These are phyloP conservation scores for Petunia axillaris DNA, from an alignment of 257 asterid genomes.

Conservation along the genomic window DNA sequence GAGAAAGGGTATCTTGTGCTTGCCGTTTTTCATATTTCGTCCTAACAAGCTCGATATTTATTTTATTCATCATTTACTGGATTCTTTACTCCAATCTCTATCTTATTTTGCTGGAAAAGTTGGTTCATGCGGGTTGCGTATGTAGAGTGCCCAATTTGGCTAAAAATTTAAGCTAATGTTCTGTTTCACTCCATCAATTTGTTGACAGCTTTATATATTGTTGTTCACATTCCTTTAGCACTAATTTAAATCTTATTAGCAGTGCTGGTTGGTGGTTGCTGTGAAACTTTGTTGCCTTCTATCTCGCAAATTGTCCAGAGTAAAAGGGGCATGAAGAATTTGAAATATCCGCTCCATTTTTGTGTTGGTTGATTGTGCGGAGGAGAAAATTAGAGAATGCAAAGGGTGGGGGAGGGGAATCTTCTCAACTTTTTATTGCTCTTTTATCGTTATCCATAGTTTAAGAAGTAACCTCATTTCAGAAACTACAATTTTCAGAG, in stretches of 20 bases:
- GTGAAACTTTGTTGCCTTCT: background rate
- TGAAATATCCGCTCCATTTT: background rate
- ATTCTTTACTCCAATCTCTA: background rate
- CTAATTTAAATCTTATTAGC: background rate
- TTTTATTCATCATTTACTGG: background rate
- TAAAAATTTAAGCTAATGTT: background rate
- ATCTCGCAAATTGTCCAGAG: background rate
- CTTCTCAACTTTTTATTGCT: background rate
- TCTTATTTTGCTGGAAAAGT: background rate
- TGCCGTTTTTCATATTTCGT: background rate
- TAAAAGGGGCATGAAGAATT: background rate
- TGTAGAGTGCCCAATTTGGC: background rate
- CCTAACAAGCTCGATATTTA: background rate
- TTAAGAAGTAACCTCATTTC: background rate
- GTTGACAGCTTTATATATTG: background rate
- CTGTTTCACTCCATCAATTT: background rate
- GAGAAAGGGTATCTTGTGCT: conserved; percentile 49
- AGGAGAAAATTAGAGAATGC: conserved; percentile 3
- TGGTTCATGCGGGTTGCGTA: background rate
- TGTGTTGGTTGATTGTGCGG: conserved; percentile 2
- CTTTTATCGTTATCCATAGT: background rate
- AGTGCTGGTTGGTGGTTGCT: background rate
- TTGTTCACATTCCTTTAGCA: background rate
- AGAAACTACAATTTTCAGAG: background rate
- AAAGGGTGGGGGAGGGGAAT: background rate